Evolutionary conservation across 2,329 filamentous ascomycete species (phyloP), one percentile per base, ranked within the genome.

Genomic region (Cladosporium oxysporum): DNA sequence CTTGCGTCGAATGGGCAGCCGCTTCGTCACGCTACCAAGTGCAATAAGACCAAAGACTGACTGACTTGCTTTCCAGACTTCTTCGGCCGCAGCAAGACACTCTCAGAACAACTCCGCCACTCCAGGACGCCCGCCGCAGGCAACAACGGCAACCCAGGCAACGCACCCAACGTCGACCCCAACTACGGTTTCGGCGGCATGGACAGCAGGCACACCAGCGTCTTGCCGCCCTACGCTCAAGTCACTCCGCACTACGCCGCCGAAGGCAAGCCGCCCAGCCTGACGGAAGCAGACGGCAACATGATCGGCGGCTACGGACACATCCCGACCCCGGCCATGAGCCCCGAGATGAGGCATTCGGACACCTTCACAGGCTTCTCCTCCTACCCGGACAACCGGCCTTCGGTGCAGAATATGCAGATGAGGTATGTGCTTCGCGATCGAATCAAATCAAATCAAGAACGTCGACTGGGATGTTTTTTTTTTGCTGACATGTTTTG

Each of bases 81-180:
- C 50, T 89, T 90, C 82, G 87, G 83, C 2, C 80, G 80, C 35
- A 74, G 63, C 58, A 69, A 68, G 33, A 67, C 67, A n/a, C 67
- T 72, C 28, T 67, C 69, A 41, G 65, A 71, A 44, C 65, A 68
- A 29, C 16, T 65, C 8, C 63, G 50, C 31, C 63, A 65, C 35
- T 63, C 61, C 5, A 28, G 50, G 21, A 26, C 33, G 0, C 59
- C 59, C 12, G 28, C 41, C 5, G 41, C 41, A 5, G 41, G 41
- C 41, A 59, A 29, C 58, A 68, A 33, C 37, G 64, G 33, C 31
- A 62, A 29, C 58, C 69, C 41, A 37, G 64, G 33, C 37, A 62
- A 29, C 64, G 31, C 60, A 5, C 44, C 59, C 14, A 52, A 31
- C 35, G 47, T 52, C 3, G 50, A 66, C 29, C 44, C 18, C 6